phyloP scores from a whole-genome alignment of 192 early-diverging fungal species.

The Gryganskiella cystojenkinii region DNA sequence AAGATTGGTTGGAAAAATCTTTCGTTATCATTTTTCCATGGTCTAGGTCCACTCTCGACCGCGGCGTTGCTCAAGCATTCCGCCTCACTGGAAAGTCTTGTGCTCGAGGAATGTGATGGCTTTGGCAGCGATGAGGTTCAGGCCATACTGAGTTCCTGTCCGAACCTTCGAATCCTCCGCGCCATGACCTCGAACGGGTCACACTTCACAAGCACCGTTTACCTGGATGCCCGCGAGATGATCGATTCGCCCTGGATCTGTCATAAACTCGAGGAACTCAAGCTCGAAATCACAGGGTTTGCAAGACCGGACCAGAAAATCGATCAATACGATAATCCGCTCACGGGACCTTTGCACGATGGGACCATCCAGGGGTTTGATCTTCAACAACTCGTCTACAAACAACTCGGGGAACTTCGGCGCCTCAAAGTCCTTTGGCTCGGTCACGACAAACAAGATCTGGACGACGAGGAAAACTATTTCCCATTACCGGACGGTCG shows the following conservation, averaged over 20 bases:
- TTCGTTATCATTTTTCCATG: constrained; percentile 35
- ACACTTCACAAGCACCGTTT: constrained; percentile 33
- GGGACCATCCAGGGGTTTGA: constrained; percentile 18
- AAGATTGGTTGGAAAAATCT: constrained; percentile 16
- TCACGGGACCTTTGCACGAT: constrained; percentile 34
- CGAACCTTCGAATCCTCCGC: constrained; percentile 13
- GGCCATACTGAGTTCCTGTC: constrained; percentile 20
- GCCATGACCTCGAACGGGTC: constrained; percentile 37
- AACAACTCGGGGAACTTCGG: constrained; percentile 16
- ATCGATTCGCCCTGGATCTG: constrained; percentile 36
- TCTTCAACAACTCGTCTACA: constrained; percentile 21
- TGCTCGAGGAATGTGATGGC: constrained; percentile 42
- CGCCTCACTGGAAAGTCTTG: constrained; percentile 14
- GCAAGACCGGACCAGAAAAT: constrained; percentile 28
- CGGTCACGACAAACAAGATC: constrained; percentile 42
- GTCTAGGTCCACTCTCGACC: constrained; percentile 24
- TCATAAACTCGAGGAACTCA: constrained; percentile 18
- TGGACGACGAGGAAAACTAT: constrained; percentile 49
- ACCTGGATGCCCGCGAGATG: constrained; percentile 43
- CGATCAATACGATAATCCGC: constrained; percentile 21
- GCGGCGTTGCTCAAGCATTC: constrained; percentile 28
- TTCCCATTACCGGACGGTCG: constrained; percentile 19
- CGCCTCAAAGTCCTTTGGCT: constrained; percentile 24
- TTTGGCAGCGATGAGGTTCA: constrained; percentile 37
- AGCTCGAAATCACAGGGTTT: constrained; percentile 33